Conservation (phyloP, 768 basidiomycete species). For the Symmetrospora coprosmae region DNA sequence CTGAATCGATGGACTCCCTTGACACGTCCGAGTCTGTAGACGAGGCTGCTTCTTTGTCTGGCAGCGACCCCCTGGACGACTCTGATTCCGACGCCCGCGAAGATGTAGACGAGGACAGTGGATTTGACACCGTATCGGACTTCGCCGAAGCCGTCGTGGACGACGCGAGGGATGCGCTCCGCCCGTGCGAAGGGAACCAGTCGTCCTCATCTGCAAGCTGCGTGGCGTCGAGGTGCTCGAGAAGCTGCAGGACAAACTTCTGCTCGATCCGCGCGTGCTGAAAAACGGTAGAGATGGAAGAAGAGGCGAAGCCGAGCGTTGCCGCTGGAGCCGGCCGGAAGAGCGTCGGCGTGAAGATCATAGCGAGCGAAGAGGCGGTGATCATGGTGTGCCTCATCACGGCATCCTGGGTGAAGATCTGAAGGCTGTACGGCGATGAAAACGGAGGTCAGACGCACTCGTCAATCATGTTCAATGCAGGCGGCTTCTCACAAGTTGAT, state of each 20-base stretch:
- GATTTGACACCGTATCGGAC: too few relatives aligned
- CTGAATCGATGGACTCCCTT: too few relatives aligned
- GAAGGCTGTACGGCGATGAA: not conserved
- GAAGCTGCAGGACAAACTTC: constrained; percentile 13
- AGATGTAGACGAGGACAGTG: too few relatives aligned
- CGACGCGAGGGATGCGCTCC: too few relatives aligned
- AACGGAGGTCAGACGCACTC: too few relatives aligned
- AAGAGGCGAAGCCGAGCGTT: not conserved
- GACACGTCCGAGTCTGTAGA: too few relatives aligned
- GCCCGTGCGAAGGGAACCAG: constrained; percentile 10
- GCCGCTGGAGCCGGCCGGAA: not conserved
- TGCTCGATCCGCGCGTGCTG: constrained; percentile 14
- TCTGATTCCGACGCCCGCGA: too few relatives aligned
- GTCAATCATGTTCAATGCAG: too few relatives aligned
- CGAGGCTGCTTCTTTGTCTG: too few relatives aligned
- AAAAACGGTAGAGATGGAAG: not conserved
- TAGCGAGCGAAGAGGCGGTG: not conserved
- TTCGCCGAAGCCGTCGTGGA: too few relatives aligned
- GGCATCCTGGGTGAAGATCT: constrained; percentile 23
- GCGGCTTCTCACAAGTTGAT: constrained; percentile 12
- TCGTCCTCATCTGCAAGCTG: constrained; percentile 14
- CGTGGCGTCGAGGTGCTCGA: constrained; percentile 2
- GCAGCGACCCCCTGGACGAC: too few relatives aligned
- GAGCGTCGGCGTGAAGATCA: not conserved
- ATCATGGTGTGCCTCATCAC: constrained; percentile 19